These are phyloP conservation scores for Neotropicomus parvogracilis DNA, from an alignment of 1,284 basidiomycete species.

Conservation along the genomic window DNA sequence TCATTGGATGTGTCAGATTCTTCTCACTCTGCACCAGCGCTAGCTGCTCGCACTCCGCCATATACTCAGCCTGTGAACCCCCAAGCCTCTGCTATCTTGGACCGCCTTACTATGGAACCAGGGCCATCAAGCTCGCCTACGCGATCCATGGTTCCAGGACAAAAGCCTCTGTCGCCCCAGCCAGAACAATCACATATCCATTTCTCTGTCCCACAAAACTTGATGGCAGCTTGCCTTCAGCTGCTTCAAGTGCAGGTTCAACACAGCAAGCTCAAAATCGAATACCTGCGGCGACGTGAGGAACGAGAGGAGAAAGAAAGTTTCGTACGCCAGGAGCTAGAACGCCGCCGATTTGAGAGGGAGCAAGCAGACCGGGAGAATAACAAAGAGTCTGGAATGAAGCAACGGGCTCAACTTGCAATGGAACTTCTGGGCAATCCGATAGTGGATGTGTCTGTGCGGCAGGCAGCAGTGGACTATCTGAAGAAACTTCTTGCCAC, in stretches of 20 bases:
- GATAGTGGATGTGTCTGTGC: conserved; percentile 51
- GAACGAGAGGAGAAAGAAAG: conserved; percentile 60
- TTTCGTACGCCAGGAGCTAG: conserved; percentile 43
- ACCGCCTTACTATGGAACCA: conserved; percentile 18
- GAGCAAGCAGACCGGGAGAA: conserved; percentile 53
- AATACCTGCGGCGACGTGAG: conserved; percentile 59
- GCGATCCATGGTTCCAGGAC: conserved; percentile 27
- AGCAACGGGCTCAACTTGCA: conserved; percentile 61
- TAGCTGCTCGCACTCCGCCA: conserved; percentile 24
- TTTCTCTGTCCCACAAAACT: conserved; percentile 51
- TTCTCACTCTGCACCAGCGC: conserved; percentile 25
- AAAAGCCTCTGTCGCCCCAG: conserved; percentile 19
- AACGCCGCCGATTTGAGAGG: conserved; percentile 44
- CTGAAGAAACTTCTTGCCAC: conserved; percentile 54
- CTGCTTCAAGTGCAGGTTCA: conserved; percentile 56
- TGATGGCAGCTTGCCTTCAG: conserved; percentile 56
- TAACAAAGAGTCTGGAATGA: conserved; percentile 47
- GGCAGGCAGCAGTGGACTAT: conserved; percentile 65
- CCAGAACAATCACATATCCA: conserved; percentile 42
- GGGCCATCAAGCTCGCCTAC: conserved; percentile 20
- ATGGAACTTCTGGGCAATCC: conserved; percentile 57
- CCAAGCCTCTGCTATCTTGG: conserved; percentile 16
- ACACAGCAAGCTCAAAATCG: conserved; percentile 57
- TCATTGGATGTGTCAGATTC: conserved; percentile 41
- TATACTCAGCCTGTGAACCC: conserved; percentile 21